Base-by-base conservation (phyloP, 192 early-diverging fungal species). In the Anaeromyces robustus region DNA sequence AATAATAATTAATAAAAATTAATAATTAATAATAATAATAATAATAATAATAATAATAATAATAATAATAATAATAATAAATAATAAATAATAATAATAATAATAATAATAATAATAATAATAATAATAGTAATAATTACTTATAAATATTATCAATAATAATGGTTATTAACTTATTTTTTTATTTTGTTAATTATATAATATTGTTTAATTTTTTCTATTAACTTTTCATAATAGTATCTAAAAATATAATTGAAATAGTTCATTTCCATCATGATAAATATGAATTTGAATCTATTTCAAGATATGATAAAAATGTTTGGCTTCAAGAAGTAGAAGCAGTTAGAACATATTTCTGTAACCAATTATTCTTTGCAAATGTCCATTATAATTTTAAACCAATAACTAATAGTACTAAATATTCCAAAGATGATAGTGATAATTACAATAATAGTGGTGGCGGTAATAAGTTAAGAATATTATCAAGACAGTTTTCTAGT, bases 221-320 rank as follows among this genome's bases (percentile, higher is more conserved):
- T 87, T 9, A 28, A 39, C 1, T 26, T 14, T 68, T 83, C n/a
- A 16, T 39, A 39, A 22, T 32, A 86, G 86, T 81, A 7, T 19
- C 84, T 37, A 88, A 87, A 78, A 87, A 87, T 78, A 41, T 82
- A 17, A 89, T 89, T 43, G 86, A 87, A 78, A 85, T 89, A 19
- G 80, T 87, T 29, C 88, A 89, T 80, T 81, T 89, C 14, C 84
- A 89, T 37, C 83, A 84, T 78, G 88, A 89, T 80, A 84, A 82
- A 28, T 83, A 89, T 77, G 78, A 81, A 14, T 77, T 89, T 28
- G 83, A 87, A 78, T 80, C 86, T 13, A 80, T 86, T 43, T 81
- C 81, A 32, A 81, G 81, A 12, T 89, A 81, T 79, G 88, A 89
- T 81, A 89, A 89, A 77, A 89, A 89, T 77, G 81, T 85, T 11